phyloP scores from a whole-genome alignment of 2,329 filamentous ascomycete species.

The Mycocentrospora acerina region DNA sequence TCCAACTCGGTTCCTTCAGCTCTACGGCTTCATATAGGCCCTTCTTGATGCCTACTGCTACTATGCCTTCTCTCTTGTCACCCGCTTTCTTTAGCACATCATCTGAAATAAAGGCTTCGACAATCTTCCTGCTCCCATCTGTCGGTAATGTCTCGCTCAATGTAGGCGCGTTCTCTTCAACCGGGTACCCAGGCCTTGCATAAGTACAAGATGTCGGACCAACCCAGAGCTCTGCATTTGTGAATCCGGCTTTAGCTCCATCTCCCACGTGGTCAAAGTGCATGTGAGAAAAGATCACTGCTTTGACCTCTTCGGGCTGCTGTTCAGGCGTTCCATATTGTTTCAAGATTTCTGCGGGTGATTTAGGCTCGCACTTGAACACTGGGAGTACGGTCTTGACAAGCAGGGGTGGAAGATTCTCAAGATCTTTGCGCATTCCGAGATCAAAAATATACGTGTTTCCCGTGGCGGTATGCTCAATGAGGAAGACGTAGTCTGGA shows the following conservation, averaged over 20 bases:
- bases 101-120: constrained; percentile 30
- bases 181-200: constrained; percentile 33
- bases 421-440: constrained; percentile 52
- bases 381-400: constrained; percentile 45
- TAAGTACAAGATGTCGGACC: constrained; percentile 39
- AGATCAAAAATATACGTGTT: constrained; percentile 56
- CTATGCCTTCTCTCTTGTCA: constrained; percentile 28
- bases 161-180: constrained; percentile 24
- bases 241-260: constrained; percentile 40
- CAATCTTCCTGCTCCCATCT: constrained; percentile 48
- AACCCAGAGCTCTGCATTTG: constrained; percentile 42
- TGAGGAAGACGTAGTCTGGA: constrained; percentile 36
- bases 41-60: constrained; percentile 20
- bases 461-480: constrained; percentile 29
- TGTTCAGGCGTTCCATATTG: constrained; percentile 27
- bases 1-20: constrained; percentile 33
- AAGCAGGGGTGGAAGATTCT: constrained; percentile 43
- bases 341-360: constrained; percentile 29
- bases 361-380: constrained; percentile 39
- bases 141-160: constrained; percentile 47
- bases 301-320: constrained; percentile 43
- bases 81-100: constrained; percentile 25
- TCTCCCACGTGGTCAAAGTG: constrained; percentile 47
- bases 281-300: constrained; percentile 43
- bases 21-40: constrained; percentile 32